Evolutionary conservation across 176 grass and related monocot genomes (phyloP).

Genomic region (Eleusine indica): DNA sequence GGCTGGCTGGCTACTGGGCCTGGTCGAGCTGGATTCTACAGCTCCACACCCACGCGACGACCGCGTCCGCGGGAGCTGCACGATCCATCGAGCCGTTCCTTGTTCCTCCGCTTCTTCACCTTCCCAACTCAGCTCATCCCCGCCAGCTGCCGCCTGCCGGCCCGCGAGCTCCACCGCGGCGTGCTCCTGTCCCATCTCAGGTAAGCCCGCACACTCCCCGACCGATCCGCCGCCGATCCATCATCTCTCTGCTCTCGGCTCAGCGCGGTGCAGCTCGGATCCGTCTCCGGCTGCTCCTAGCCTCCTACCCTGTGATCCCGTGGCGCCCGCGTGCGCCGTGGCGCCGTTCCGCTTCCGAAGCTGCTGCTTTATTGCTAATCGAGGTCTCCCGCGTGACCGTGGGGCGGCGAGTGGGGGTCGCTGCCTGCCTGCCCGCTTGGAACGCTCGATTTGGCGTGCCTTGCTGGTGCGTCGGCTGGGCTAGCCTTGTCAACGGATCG

Average conservation of each 20-base stretch:
- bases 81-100: background rate
- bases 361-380: background rate
- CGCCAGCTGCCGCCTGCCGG: background rate
- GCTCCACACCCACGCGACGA: background rate
- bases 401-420: background rate
- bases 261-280: background rate
- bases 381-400: background rate
- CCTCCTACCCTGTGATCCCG: background rate
- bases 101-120: background rate
- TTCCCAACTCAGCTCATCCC: background rate
- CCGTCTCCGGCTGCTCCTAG: background rate
- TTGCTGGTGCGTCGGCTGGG: background rate
- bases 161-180: background rate
- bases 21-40: background rate
- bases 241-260: background rate
- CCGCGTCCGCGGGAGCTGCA: background rate
- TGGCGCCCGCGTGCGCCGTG: background rate
- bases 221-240: background rate
- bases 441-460: background rate
- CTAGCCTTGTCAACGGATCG: background rate
- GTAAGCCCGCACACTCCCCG: background rate
- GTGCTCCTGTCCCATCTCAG: background rate
- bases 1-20: background rate
- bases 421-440: background rate
- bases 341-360: background rate